Base-by-base conservation (phyloP, 2,329 filamentous ascomycete genomes). In the Nemania abortiva region DNA sequence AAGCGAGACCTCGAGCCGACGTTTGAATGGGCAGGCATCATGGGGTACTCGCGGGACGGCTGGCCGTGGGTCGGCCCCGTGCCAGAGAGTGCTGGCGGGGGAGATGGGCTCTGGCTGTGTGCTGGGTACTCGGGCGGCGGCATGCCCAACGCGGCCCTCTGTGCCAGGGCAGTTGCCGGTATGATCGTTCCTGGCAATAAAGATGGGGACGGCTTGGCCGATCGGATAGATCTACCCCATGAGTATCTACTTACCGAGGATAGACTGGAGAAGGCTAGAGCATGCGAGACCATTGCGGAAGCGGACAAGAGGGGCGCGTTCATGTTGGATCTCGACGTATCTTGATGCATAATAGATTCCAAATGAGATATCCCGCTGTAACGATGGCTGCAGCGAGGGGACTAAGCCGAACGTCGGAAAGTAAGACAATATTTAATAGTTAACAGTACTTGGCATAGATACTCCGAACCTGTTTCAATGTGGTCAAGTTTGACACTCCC, bases 11-110 rank as follows among this genome's bases (percentile, higher is more conserved):
- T 92, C 18, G 76, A 81, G 24, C 84, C 86, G 11, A 80, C 86
- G 31, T 88, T 86, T 76, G 89, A 92, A 76, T 95, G 92, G 92
- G 92, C 91, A 1, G 92, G 92, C 0, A 91, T 94, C 73, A 94
- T 94, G 92, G 92, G 90, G 0, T 94, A 89, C 79, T 89, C 87
- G 24, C 82, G 88, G 5, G 92, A 95, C 77, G 82, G 85, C 0
- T 79, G 85, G 60, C 91, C 92, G 0, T 94, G 90, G 89, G 90
- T 94, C 1, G 92, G 92, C 0, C 79, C 81, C 11, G 86, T 94
- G 24, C 89, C 90, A 0, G 80, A 80, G 45, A 75, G 77, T 7
- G 45, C 27, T 9, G 29, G 6, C 37, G 52, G 85, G n/a, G 82
- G 79, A 22, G 77, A 83, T 3, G 89, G 89, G 0, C 71, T 93